Evolutionary conservation across 495 filamentous ascomycete genomes (phyloP).

Genomic region (Neurospora sp.): DNA sequence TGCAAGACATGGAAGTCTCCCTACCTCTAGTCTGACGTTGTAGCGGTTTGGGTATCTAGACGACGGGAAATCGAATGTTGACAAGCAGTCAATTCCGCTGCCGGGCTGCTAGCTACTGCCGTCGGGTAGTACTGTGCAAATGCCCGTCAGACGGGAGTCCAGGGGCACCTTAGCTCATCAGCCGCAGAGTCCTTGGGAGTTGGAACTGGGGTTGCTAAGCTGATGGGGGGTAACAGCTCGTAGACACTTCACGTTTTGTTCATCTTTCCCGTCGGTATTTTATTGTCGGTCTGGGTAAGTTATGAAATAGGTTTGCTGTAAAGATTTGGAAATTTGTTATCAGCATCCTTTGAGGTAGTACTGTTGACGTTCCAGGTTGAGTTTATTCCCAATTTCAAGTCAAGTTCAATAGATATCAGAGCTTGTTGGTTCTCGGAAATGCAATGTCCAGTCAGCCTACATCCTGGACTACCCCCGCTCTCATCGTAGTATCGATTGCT

Average conservation of each 20-base stretch:
- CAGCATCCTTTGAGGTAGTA: neutral
- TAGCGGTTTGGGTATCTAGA: neutral
- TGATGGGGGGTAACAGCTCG: neutral
- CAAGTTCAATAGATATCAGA: neutral
- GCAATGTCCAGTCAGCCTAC: neutral
- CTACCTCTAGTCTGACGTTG: neutral
- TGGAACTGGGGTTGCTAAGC: neutral
- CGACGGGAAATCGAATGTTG: neutral
- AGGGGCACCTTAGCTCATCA: neutral
- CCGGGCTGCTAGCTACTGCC: neutral
- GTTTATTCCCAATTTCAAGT: neutral
- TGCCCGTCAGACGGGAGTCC: neutral
- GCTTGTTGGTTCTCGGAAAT: neutral
- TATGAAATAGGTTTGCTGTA: neutral
- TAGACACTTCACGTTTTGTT: neutral
- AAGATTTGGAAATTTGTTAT: neutral
- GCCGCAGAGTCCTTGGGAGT: neutral
- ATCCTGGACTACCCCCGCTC: neutral
- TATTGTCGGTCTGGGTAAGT: neutral
- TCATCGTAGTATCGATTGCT: neutral
- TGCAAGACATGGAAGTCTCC: neutral
- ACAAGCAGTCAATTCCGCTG: neutral
- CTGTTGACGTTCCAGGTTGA: neutral
- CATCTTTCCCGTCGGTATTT: neutral
- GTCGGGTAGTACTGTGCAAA: neutral